phyloP scores from a whole-genome alignment of 192 early-diverging fungal species.

The Backusella tuberculispora region DNA sequence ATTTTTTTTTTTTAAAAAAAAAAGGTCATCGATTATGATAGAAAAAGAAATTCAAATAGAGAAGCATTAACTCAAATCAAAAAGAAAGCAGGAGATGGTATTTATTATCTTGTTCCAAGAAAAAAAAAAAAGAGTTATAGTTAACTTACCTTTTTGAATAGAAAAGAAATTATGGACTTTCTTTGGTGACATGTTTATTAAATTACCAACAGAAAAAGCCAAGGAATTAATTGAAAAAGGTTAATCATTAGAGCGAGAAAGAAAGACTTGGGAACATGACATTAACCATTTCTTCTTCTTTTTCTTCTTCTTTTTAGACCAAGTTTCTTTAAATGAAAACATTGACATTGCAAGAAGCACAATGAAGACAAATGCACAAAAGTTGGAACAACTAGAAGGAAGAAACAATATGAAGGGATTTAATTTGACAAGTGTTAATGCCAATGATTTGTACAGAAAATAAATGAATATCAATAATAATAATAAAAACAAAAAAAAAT shows the following conservation, averaged over 20 bases:
- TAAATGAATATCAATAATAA: not conserved
- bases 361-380: constrained; percentile 48
- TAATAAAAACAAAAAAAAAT: too few species aligned
- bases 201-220: constrained; percentile 53
- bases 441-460: constrained; percentile 35
- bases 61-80: constrained; percentile 55
- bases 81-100: constrained; percentile 47
- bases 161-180: constrained; percentile 62
- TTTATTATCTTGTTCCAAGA: not conserved
- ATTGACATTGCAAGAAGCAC: constrained; percentile 47
- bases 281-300: not conserved
- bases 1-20: not conserved
- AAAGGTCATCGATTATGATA: constrained; percentile 59
- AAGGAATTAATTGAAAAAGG: constrained; percentile 59
- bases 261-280: not conserved
- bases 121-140: not conserved
- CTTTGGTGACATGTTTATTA: constrained; percentile 64
- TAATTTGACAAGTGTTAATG: constrained; percentile 47
- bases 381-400: constrained; percentile 55
- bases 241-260: constrained; percentile 26
- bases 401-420: constrained; percentile 47
- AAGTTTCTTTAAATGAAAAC: constrained; percentile 50
- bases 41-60: constrained; percentile 57
- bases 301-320: constrained; percentile 42
- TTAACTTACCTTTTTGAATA: constrained; percentile 22